phyloP scores from a whole-genome alignment of 345 rosid genomes.

The Syzygium grande region DNA sequence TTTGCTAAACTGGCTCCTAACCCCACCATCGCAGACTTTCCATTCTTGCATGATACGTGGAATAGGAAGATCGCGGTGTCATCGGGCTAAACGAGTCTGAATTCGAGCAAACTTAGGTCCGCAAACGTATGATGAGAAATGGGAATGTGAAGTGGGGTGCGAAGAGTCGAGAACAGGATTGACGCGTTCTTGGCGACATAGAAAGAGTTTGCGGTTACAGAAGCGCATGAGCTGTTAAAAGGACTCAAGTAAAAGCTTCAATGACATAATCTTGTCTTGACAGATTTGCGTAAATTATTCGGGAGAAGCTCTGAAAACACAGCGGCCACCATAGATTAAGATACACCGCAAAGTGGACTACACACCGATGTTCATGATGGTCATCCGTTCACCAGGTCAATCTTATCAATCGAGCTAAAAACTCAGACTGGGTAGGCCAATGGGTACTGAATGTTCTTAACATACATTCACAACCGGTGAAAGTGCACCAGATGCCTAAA shows the following conservation, averaged over 20 bases:
- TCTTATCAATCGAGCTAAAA: not conserved
- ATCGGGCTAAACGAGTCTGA: too few relatives aligned
- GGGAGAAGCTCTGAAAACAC: not conserved
- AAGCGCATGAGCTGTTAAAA: not conserved
- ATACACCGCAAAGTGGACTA: not conserved
- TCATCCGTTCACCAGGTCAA: accelerated
- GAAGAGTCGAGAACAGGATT: not conserved
- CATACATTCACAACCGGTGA: not conserved
- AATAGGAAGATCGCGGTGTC: not conserved
- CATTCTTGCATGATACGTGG: not conserved
- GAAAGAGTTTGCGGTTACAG: not conserved
- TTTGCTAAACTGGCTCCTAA: not conserved
- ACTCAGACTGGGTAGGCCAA: not conserved
- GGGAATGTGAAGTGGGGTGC: not conserved
- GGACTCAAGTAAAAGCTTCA: not conserved
- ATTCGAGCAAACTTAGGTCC: not conserved
- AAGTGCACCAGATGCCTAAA: not conserved
- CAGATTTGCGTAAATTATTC: not conserved
- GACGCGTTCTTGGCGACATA: accelerated
- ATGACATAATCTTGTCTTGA: not conserved
- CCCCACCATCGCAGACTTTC: not conserved
- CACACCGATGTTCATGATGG: not conserved
- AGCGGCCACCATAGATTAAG: not conserved
- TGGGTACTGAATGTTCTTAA: accelerated
- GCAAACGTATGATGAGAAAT: not conserved